Conservation (phyloP, 2,329 filamentous ascomycete genomes). For the Arthrinium phaeospermum region DNA sequence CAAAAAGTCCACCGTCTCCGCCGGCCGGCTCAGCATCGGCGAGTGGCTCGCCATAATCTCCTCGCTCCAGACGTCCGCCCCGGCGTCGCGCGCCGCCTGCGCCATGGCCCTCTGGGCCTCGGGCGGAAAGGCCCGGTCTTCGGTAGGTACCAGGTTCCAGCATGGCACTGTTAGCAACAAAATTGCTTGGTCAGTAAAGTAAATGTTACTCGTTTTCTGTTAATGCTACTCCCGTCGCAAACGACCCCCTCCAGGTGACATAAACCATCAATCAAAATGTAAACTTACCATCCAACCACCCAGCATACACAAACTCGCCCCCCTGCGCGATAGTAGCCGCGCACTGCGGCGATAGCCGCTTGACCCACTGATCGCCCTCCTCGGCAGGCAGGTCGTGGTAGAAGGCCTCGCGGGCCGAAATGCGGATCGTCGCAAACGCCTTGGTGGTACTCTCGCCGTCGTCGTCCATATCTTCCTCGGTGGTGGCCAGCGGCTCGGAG, state of each 20-base stretch:
- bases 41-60: slow-evolving; percentile 54
- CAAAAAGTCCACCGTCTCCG: slow-evolving; percentile 45
- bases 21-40: slow-evolving; percentile 53
- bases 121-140: slow-evolving; percentile 46
- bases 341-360: slow-evolving; percentile 46
- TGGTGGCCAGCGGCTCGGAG: not conserved
- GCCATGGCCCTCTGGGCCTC: slow-evolving; percentile 46
- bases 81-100: slow-evolving; percentile 45
- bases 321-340: slow-evolving; percentile 51
- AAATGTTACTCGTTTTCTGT: no score
- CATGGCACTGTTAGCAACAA: not conserved
- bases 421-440: slow-evolving; percentile 48
- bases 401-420: slow-evolving; percentile 47
- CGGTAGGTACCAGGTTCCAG: not conserved
- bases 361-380: slow-evolving; percentile 49
- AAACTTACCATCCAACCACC: slow-evolving; percentile 48
- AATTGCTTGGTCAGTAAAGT: not conserved
- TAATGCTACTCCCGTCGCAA: not conserved
- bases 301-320: slow-evolving; percentile 48
- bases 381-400: slow-evolving; percentile 55
- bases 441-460: slow-evolving; percentile 24
- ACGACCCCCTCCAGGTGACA: no score
- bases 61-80: slow-evolving; percentile 42
- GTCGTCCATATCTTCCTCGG: not conserved
- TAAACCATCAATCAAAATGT: not conserved